A percentile compares a stretch with the other conserved stretches of the same genome.
These are phyloP conservation scores for Paramecium caudatum DNA, from an alignment of 73 alveolate species.

Conservation along the genomic window DNA sequence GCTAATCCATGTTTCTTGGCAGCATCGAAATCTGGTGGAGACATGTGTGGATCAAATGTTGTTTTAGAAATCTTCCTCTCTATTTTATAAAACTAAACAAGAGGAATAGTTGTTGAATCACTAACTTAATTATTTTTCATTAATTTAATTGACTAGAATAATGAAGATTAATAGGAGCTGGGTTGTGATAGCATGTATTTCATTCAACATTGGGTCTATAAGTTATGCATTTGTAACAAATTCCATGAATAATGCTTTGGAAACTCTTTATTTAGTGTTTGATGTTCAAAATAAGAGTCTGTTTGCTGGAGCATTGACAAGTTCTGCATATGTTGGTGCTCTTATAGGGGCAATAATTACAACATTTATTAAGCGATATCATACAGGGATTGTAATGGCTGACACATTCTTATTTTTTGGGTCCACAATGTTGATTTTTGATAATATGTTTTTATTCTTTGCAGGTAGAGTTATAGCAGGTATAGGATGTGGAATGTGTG, in stretches of 20 bases:
- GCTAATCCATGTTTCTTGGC: conserved; percentile 64
- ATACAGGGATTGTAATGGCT: not conserved
- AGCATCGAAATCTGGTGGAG: conserved; percentile 53
- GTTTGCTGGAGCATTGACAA: not conserved
- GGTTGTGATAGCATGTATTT: not conserved
- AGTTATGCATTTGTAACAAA: conserved; percentile 47
- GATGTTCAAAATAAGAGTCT: not conserved
- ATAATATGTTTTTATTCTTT: not conserved
- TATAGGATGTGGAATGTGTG: conserved; percentile 19
- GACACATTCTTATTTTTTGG: conserved; percentile 46
- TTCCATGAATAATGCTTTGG: conserved; percentile 48
- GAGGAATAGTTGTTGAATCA: not conserved
- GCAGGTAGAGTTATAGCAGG: conserved; percentile 49
- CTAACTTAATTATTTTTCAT: not conserved
- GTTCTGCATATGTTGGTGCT: conserved; percentile 61
- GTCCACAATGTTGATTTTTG: not conserved
- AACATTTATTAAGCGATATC: not conserved
- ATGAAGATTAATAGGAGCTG: conserved; percentile 1
- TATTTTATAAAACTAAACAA: not conserved
- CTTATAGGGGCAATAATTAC: conserved; percentile 13
- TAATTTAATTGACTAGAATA: not conserved
- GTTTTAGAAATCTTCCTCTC: too few species aligned
- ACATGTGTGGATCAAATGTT: conserved; percentile 41
- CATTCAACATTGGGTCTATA: not conserved
- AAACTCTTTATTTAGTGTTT: not conserved